Conservation (phyloP, 768 basidiomycete species). For the Leccinum subtestaceum region DNA sequence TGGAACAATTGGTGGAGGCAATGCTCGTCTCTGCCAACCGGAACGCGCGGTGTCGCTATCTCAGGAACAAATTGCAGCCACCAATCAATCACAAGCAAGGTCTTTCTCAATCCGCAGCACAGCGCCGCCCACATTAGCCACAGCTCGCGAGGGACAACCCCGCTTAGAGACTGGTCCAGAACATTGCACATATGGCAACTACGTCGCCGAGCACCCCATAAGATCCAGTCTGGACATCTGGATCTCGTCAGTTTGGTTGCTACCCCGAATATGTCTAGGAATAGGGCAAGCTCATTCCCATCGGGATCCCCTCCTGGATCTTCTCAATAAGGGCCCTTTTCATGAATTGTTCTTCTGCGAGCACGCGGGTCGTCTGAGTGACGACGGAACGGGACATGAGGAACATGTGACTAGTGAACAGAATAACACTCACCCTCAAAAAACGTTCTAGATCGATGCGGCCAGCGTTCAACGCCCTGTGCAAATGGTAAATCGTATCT, state of each 20-base stretch:
- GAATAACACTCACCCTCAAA: constrained; percentile 63
- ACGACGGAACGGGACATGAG: constrained; percentile 19
- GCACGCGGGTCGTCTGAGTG: constrained; percentile 69
- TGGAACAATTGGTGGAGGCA: constrained; percentile 30
- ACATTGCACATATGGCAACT: constrained; percentile 37
- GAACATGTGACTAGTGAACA: constrained; percentile 15
- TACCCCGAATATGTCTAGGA: constrained; percentile 40
- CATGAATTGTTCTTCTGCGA: constrained; percentile 96
- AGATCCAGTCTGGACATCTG: constrained; percentile 24
- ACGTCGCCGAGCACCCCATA: constrained; percentile 34
- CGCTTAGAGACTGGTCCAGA: constrained; percentile 30
- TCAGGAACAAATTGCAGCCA: constrained; percentile 30
- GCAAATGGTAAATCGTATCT: constrained; percentile 96
- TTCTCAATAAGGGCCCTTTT: constrained; percentile 93
- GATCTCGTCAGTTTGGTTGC: constrained; percentile 27
- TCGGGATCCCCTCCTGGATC: constrained; percentile 64
- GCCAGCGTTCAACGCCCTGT: constrained; percentile 86
- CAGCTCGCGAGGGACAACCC: constrained; percentile 20
- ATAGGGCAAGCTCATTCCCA: constrained; percentile 41
- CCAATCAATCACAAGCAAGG: constrained; percentile 25
- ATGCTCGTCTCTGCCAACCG: constrained; percentile 27
- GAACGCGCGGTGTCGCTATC: constrained; percentile 11
- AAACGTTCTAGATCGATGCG: constrained; percentile 94
- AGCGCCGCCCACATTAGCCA: constrained; percentile 13
- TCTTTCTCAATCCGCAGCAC: constrained; percentile 22